A percentile compares a stretch with the other conserved stretches of the same genome.
Evolutionary conservation across 345 rosid species (phyloP).

Genomic region (Schrenkiella parvula): DNA sequence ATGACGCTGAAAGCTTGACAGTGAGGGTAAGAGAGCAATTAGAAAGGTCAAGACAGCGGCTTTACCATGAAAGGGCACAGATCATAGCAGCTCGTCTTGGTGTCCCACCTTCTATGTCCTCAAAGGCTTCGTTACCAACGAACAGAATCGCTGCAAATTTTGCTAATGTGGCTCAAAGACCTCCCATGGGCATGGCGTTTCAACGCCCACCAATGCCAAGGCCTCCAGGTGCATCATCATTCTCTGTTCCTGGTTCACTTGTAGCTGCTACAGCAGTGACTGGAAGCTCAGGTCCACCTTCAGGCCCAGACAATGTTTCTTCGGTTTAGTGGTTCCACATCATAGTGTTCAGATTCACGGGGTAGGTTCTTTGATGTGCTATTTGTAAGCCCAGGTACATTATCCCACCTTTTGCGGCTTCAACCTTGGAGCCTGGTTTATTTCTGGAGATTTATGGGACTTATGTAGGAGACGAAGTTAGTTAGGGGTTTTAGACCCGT

Average conservation of each 20-base stretch:
- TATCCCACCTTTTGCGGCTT: constrained; percentile 18
- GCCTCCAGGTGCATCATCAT: constrained; percentile 41
- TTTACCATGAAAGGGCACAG: constrained; percentile 86
- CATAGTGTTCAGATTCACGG: constrained; percentile 8
- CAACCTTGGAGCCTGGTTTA: constrained; percentile 6
- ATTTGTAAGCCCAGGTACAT: constrained; percentile 22
- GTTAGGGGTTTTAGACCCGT: constrained; percentile 30
- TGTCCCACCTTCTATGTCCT: constrained; percentile 54
- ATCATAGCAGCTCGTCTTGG: constrained; percentile 92
- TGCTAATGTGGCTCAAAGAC: constrained; percentile 59
- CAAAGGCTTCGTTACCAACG: constrained; percentile 52
- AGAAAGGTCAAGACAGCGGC: constrained; percentile 86
- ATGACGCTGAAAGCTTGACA: constrained; percentile 66
- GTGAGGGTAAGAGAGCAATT: constrained; percentile 77
- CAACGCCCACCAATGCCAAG: constrained; percentile 70
- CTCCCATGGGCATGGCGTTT: constrained; percentile 57
- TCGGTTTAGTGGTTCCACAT: constrained; percentile 17
- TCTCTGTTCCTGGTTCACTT: constrained; percentile 42
- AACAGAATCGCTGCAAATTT: constrained; percentile 66
- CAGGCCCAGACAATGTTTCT: constrained; percentile 27
- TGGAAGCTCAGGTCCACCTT: constrained; percentile 50
- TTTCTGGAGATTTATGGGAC: constrained; percentile 1
- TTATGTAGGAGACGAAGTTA: constrained; percentile 21
- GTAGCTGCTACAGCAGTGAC: constrained; percentile 45
- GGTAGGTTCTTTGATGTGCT: constrained; percentile 4